A percentile compares a stretch with the other conserved stretches of the same genome.
These are phyloP conservation scores for Phlegmacium glaucopus DNA, from an alignment of 768 basidiomycete species.

Conservation along the genomic window DNA sequence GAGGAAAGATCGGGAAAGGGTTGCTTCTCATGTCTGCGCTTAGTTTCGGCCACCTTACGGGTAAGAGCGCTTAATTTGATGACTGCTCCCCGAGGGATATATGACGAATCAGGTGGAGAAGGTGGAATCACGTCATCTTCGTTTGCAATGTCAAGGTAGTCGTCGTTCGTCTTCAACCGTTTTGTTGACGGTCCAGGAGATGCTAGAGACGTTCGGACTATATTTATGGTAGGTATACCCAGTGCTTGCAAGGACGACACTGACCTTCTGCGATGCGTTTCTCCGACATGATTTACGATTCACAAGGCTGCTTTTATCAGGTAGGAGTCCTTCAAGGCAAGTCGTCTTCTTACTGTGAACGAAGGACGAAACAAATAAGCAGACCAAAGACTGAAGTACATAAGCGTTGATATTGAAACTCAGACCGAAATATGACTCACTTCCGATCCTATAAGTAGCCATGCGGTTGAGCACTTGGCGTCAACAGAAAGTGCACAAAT, in stretches of 20 bases:
- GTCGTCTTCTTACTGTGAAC: background rate
- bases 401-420: no score
- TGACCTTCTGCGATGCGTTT: constrained; percentile 40
- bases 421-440: no score
- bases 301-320: constrained; percentile 1
- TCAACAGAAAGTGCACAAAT: no score
- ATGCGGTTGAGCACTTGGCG: no score
- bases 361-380: no score
- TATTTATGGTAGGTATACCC: constrained; percentile 10
- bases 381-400: no score
- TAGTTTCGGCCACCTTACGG: constrained; percentile 69
- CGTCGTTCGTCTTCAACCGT: constrained; percentile 43
- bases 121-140: constrained; percentile 56
- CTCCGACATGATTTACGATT: constrained; percentile 26
- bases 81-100: constrained; percentile 71
- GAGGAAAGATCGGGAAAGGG: constrained; percentile 43
- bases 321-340: background rate
- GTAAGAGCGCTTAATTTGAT: constrained; percentile 86
- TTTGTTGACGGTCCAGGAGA: constrained; percentile 34
- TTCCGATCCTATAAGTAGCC: no score
- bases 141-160: constrained; percentile 54
- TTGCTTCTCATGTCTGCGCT: constrained; percentile 42
- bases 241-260: constrained; percentile 8
- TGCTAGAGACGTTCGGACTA: constrained; percentile 8
- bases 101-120: constrained; percentile 47